Conservation (phyloP, 1,284 basidiomycete species). For the Fomitiporia mediterranea region DNA sequence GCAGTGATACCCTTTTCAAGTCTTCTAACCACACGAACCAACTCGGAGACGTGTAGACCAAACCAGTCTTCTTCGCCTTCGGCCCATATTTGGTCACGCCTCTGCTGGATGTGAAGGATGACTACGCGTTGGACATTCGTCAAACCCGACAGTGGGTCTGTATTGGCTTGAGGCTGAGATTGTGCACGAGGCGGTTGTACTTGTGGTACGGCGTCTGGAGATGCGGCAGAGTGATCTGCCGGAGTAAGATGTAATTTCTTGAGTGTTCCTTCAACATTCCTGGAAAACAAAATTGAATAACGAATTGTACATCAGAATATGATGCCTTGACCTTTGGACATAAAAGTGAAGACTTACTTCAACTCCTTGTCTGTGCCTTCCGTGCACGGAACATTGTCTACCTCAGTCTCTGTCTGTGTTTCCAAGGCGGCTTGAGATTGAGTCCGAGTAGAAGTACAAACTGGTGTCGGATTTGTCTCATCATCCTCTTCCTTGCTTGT, state of each 20-base stretch:
- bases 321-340: too few species aligned
- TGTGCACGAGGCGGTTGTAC: neutral
- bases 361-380: neutral
- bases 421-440: too few species aligned
- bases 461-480: too few species aligned
- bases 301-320: neutral
- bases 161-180: neutral
- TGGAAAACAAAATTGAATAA: neutral
- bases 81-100: neutral
- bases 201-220: neutral
- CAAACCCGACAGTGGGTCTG: conserved; percentile 3
- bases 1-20: neutral
- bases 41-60: neutral
- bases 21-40: neutral
- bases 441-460: too few species aligned
- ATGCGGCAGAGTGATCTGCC: too few species aligned
- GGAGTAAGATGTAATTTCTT: too few species aligned
- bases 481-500: too few species aligned
- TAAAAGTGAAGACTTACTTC: too few species aligned
- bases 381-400: too few species aligned
- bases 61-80: neutral
- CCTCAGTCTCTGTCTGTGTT: too few species aligned
- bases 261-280: neutral
- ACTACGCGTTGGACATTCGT: conserved; percentile 2
- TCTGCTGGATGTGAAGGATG: conserved; percentile 5